These are phyloP conservation scores for Cymbidium sinense DNA, from an alignment of 106 monocot species.

Conservation along the genomic window DNA sequence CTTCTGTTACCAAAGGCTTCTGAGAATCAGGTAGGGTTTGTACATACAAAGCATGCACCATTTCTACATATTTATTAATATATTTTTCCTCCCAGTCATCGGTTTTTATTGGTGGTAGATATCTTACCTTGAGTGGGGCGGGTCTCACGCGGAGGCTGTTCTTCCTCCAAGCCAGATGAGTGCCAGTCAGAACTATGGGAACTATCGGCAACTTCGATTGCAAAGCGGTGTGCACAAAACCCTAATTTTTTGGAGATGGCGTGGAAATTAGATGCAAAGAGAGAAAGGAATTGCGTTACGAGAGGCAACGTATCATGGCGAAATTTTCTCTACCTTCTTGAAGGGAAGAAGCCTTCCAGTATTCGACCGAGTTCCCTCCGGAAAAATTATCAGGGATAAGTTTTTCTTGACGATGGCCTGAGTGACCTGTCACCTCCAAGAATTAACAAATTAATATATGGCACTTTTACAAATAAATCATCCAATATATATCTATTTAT, in stretches of 20 bases:
- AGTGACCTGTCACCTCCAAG: constrained; percentile 32
- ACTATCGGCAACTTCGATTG: constrained; percentile 44
- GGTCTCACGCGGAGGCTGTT: constrained; percentile 50
- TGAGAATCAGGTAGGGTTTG: constrained; percentile 16
- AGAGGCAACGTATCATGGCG: not conserved
- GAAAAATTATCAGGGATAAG: constrained; percentile 63
- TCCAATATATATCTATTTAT: no score
- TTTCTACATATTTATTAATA: constrained; percentile 39
- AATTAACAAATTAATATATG: no score
- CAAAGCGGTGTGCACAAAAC: constrained; percentile 51
- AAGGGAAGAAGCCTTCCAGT: constrained; percentile 61
- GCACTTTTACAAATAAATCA: no score
- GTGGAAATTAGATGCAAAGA: not conserved
- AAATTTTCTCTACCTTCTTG: constrained; percentile 41
- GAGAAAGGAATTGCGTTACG: not conserved
- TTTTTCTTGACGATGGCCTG: constrained; percentile 34
- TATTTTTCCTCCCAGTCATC: constrained; percentile 38
- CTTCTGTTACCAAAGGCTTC: not conserved
- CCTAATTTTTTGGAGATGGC: constrained; percentile 23
- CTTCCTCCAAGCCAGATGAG: constrained; percentile 65
- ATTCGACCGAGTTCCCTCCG: constrained; percentile 58
- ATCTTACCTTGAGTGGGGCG: constrained; percentile 45
- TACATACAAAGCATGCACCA: constrained; percentile 38
- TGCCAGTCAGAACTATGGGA: constrained; percentile 46
- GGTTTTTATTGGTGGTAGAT: constrained; percentile 54